A percentile compares a stretch with the other conserved stretches of the same genome.
Evolutionary conservation across 257 asterid species (phyloP).

Genomic region (Rubia yunnanensis): DNA sequence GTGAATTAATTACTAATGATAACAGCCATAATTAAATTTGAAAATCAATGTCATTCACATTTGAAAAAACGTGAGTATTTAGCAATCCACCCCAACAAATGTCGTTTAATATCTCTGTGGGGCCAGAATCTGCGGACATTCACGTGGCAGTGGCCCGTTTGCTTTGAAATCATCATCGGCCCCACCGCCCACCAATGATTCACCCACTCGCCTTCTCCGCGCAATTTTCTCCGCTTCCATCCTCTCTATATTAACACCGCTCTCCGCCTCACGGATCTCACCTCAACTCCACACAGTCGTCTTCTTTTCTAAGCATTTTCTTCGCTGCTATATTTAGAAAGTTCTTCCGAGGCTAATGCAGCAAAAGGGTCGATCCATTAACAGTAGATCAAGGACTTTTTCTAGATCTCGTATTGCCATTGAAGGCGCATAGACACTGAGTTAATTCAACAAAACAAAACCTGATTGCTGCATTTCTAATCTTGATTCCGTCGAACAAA

Average conservation of each 20-base stretch:
- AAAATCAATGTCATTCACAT: too few species aligned
- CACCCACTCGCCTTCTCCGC: background rate
- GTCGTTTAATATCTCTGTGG: background rate
- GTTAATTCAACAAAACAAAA: background rate
- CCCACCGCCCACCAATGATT: background rate
- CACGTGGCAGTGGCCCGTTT: slow-evolving; percentile 33
- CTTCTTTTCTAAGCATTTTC: slow-evolving; percentile 4
- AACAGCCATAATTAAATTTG: too few species aligned
- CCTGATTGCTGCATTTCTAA: background rate
- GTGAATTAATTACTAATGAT: too few species aligned
- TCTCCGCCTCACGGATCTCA: slow-evolving; percentile 3
- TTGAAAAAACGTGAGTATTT: too few species aligned
- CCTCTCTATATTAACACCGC: background rate
- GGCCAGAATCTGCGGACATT: slow-evolving; percentile 12
- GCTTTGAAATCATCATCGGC: background rate
- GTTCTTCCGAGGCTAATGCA: slow-evolving; percentile 33
- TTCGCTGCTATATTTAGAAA: slow-evolving; percentile 14
- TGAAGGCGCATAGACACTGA: slow-evolving; percentile 47
- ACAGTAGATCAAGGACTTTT: slow-evolving; percentile 82
- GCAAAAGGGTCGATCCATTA: slow-evolving; percentile 53
- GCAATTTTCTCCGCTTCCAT: background rate
- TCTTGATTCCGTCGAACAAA: background rate
- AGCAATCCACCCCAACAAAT: background rate
- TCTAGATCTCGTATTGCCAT: slow-evolving; percentile 89
- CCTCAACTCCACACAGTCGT: background rate